These are phyloP conservation scores for Polyporus arcularius DNA, from an alignment of 768 basidiomycete genomes.

Conservation along the genomic window DNA sequence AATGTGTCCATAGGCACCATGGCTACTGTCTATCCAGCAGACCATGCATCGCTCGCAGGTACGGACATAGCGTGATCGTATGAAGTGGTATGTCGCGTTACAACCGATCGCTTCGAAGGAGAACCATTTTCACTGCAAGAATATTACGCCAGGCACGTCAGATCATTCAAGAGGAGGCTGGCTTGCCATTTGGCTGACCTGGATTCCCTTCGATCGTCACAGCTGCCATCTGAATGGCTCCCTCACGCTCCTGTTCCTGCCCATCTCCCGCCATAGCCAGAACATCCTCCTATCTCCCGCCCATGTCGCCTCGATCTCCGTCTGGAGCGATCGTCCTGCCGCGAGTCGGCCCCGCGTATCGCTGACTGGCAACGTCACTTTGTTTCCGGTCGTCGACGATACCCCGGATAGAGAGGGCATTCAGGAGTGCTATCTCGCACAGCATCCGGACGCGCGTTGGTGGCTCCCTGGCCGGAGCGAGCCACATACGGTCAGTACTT, in stretches of 20 bases:
- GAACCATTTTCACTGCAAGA: slow-evolving; percentile 54
- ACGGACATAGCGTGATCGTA: slow-evolving; percentile 9
- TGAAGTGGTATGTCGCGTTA: slow-evolving; percentile 2
- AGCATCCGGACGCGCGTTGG: slow-evolving; percentile 51
- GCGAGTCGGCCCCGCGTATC: slow-evolving; percentile 51
- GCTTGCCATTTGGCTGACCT: background rate
- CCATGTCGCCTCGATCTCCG: slow-evolving; percentile 47
- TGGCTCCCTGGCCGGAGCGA: slow-evolving; percentile 52
- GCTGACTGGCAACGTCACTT: slow-evolving; percentile 49
- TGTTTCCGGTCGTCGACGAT: slow-evolving; percentile 36
- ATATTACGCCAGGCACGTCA: slow-evolving; percentile 48
- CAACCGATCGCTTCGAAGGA: slow-evolving; percentile 30
- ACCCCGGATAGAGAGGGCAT: slow-evolving; percentile 37
- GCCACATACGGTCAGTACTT: slow-evolving; percentile 45
- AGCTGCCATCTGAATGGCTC: slow-evolving; percentile 56
- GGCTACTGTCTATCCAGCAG: slow-evolving; percentile 48
- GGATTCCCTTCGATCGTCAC: background rate
- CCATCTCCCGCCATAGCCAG: slow-evolving; percentile 54
- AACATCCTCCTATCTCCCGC: slow-evolving; percentile 45
- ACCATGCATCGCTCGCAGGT: slow-evolving; percentile 43
- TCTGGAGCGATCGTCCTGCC: slow-evolving; percentile 40
- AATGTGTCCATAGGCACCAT: slow-evolving; percentile 47
- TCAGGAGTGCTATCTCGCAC: slow-evolving; percentile 43
- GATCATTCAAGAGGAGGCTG: background rate
- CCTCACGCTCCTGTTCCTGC: slow-evolving; percentile 51